These are phyloP conservation scores for Glycyrrhiza uralensis DNA, from an alignment of 306 rosid genomes.

Conservation along the genomic window DNA sequence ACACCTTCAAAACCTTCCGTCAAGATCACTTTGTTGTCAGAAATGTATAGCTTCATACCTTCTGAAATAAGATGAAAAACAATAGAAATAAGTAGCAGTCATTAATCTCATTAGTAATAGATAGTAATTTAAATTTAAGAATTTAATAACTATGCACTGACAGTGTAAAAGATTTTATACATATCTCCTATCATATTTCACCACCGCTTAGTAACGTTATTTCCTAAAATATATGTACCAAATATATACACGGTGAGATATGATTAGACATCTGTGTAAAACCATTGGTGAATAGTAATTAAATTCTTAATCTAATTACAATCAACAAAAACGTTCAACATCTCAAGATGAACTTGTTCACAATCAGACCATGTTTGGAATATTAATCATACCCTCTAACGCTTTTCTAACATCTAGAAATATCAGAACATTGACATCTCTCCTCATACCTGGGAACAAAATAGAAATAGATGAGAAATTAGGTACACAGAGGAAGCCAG, in stretches of 20 bases:
- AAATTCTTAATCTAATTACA: too few species aligned
- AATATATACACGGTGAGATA: too few species aligned
- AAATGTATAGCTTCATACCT: constrained; percentile 84
- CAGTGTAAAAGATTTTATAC: too few species aligned
- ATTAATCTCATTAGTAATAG: not conserved
- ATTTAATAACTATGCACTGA: too few species aligned
- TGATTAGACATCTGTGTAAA: too few species aligned
- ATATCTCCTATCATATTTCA: too few species aligned
- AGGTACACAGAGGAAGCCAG: not conserved
- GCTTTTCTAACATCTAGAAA: constrained; percentile 74
- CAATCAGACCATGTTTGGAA: not conserved
- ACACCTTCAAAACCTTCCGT: constrained; percentile 86
- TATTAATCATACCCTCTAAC: constrained; percentile 56
- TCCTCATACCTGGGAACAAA: constrained; percentile 66
- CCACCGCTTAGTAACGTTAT: too few species aligned
- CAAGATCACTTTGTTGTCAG: constrained; percentile 86
- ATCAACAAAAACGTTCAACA: not conserved
- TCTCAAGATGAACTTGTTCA: constrained; percentile 9
- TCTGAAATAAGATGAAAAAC: constrained; percentile 43
- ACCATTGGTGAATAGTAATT: too few species aligned
- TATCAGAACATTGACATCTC: constrained; percentile 70
- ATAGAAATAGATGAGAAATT: not conserved
- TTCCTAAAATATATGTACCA: too few species aligned
- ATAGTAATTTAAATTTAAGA: not conserved
- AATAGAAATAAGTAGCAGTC: not conserved